A percentile compares a stretch with the other conserved stretches of the same genome.
Evolutionary conservation across 495 filamentous ascomycete species (phyloP).

Genomic region (Platismatia glauca): DNA sequence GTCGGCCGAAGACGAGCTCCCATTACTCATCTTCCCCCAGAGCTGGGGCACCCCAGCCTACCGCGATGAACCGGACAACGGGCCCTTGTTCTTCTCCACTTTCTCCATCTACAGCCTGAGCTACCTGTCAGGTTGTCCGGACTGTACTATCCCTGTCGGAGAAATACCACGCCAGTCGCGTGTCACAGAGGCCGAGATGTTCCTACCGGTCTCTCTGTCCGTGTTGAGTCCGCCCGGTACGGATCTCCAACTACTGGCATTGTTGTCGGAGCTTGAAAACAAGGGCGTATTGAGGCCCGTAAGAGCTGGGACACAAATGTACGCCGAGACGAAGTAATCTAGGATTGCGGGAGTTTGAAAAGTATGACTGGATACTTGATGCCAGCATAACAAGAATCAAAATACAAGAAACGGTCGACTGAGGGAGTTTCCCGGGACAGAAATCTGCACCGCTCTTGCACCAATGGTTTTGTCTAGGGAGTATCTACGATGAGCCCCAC

Average conservation of each 20-base stretch:
- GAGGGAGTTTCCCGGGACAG: too few species aligned
- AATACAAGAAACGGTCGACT: too few species aligned
- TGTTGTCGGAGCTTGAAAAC: constrained; percentile 12
- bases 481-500: too few species aligned
- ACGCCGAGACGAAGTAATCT: constrained; percentile 1
- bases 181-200: constrained; percentile 33
- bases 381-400: too few species aligned
- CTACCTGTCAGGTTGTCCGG: constrained; percentile 23
- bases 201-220: constrained; percentile 31
- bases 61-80: constrained; percentile 18
- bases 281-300: constrained; percentile 10
- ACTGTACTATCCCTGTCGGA: constrained; percentile 22
- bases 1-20: neutral
- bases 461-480: too few species aligned
- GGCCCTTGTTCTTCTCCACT: constrained; percentile 12
- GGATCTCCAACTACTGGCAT: constrained; percentile 8
- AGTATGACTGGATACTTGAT: neutral
- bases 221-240: constrained; percentile 9
- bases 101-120: constrained; percentile 24
- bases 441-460: too few species aligned
- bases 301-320: neutral
- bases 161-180: constrained; percentile 33
- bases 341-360: neutral
- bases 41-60: constrained; percentile 20
- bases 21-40: constrained; percentile 24